These are phyloP conservation scores for Viola odorata DNA, from an alignment of 345 rosid species.

Conservation along the genomic window DNA sequence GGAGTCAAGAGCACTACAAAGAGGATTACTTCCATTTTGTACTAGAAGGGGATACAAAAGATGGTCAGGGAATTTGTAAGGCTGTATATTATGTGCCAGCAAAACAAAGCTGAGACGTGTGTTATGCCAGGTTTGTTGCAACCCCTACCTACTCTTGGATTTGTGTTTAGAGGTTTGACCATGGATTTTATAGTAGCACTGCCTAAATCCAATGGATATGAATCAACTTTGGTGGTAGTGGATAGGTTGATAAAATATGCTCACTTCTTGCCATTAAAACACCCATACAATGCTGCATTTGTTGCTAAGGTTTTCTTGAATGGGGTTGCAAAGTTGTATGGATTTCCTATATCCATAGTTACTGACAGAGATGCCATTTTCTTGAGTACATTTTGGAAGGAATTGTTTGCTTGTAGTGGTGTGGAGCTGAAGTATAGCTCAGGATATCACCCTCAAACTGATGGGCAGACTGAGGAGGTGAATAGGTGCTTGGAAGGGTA, in stretches of 20 bases:
- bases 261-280: not conserved
- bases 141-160: too few relatives aligned
- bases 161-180: fast-evolving
- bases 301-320: not conserved
- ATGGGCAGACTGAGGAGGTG: not conserved
- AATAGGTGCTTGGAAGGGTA: not conserved
- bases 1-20: not conserved
- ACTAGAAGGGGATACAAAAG: not conserved
- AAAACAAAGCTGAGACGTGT: fast-evolving
- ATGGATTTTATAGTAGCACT: not conserved
- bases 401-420: not conserved
- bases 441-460: not conserved
- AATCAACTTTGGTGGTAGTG: not conserved
- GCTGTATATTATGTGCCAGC: not conserved
- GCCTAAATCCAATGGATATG: not conserved
- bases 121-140: not conserved
- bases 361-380: not conserved
- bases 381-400: not conserved
- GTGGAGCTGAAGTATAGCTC: not conserved
- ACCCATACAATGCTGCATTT: not conserved
- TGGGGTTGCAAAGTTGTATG: not conserved
- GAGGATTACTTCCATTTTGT: not conserved
- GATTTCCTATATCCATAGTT: not conserved
- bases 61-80: not conserved
- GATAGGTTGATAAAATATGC: not conserved